Base-by-base conservation (phyloP, 768 basidiomycete genomes). In the Pulveroboletus sp. region DNA sequence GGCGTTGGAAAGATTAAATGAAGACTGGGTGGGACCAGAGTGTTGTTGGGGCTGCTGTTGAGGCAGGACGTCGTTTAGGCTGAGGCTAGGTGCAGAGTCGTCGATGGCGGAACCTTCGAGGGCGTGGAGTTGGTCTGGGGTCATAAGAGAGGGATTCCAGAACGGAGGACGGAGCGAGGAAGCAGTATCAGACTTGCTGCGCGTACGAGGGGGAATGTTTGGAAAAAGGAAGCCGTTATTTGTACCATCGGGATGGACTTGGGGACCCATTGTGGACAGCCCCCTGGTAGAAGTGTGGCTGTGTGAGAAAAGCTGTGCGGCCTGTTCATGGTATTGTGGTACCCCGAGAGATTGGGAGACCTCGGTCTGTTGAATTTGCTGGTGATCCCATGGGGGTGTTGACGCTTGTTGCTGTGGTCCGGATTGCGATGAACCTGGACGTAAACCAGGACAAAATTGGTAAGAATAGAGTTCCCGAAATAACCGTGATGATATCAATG, bases 111-210 rank as follows among this genome's bases (percentile, higher is more conserved):
- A 69, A 31, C 64, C 59, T 45, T 72, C 66, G 35, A 70, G 60
- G 49, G 61, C 60, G 52, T 57, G 42, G n/a, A 68, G 57, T 23
- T 64, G 68, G n/a, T 70, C 68, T 56, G 67, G 71, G 9, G 64
- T 64, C 68, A 71, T 70, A 48, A 60, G 71, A 5, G 68, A 49
- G 42, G 66, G 49, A 46, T 77, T 73, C 82, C 82, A 82, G 38
- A 76, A 62, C 1, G 76, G 78, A 14, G 77, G 76, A 47, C 82
- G 79, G 4, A 78, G 69, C 36, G 66, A 65, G 41, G 66, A 37
- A 35, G 79, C 71, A 0, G 80, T 76, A 39, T 85, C 84, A 2
- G 81, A 81, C 57, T 83, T 78, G 65, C 80, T 82, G 45, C 84
- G 73, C 20, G 71, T 67, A 30, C 82, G 75, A 30, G 67, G 65